Percentiles rank a stretch among this genome's conserved stretches.
These are phyloP conservation scores for Pyrenophora tritici-repentis DNA, from an alignment of 2,329 filamentous ascomycete species.

Conservation along the genomic window DNA sequence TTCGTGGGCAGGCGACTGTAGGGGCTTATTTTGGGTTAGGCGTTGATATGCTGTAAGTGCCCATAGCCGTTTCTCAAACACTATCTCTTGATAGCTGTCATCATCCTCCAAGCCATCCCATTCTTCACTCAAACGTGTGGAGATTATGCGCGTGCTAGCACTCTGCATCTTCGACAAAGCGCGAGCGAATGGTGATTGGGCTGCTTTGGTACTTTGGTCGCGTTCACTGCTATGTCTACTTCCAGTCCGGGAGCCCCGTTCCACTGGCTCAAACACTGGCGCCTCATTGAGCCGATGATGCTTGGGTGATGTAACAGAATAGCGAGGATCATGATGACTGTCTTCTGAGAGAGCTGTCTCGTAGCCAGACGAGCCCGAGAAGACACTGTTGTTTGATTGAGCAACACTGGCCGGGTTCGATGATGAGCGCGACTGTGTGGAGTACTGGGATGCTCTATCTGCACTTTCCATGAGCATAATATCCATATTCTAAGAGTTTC, in stretches of 20 bases:
- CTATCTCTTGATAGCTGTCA: slow-evolving; percentile 31
- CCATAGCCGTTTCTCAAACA: slow-evolving; percentile 38
- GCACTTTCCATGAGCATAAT: slow-evolving; percentile 10
- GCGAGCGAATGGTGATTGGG: slow-evolving; percentile 28
- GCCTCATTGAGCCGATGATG: neutral
- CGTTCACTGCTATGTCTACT: slow-evolving; percentile 20
- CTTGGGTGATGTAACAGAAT: slow-evolving; percentile 11
- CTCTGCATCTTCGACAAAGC: slow-evolving; percentile 34
- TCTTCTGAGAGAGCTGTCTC: slow-evolving; percentile 25
- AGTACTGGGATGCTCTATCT: slow-evolving; percentile 24
- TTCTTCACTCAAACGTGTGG: slow-evolving; percentile 32
- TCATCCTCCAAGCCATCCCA: slow-evolving; percentile 37
- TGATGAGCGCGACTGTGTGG: slow-evolving; percentile 22
- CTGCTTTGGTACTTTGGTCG: slow-evolving; percentile 22
- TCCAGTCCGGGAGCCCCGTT: slow-evolving; percentile 27
- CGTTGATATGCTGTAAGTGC: slow-evolving; percentile 34
- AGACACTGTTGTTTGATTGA: slow-evolving; percentile 26
- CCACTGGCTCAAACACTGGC: slow-evolving; percentile 24
- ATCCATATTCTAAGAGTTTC: neutral
- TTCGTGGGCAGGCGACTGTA: slow-evolving; percentile 34
- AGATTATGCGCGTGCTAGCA: slow-evolving; percentile 32
- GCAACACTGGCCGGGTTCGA: slow-evolving; percentile 23
- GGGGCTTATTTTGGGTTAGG: slow-evolving; percentile 33
- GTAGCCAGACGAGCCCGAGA: slow-evolving; percentile 23
- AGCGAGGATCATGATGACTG: slow-evolving; percentile 16